Conservation (phyloP, 1,284 basidiomycete species). For the Pseudozyma thailandica region DNA sequence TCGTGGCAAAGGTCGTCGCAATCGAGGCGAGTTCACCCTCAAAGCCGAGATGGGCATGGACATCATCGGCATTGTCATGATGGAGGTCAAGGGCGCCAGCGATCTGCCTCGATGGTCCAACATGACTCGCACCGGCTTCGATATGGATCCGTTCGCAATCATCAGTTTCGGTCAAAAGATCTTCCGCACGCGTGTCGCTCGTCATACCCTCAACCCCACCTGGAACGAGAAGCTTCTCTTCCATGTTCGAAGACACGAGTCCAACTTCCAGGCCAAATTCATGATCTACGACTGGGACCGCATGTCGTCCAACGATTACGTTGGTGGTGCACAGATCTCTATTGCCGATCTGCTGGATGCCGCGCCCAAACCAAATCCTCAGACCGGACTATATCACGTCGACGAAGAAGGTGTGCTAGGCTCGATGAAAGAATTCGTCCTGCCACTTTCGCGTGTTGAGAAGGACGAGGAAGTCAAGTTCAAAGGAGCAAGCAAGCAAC, state of each 20-base stretch:
- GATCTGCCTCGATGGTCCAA: conserved; percentile 89
- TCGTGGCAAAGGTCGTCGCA: conserved; percentile 57
- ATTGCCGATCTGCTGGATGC: conserved; percentile 54
- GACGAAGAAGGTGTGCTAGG: conserved; percentile 39
- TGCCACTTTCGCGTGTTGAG: conserved; percentile 49
- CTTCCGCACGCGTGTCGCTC: conserved; percentile 80
- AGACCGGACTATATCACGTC: conserved; percentile 53
- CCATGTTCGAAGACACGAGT: conserved; percentile 90
- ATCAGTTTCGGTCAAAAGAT: conserved; percentile 96
- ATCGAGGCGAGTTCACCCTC: conserved; percentile 69
- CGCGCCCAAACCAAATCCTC: conserved; percentile 53
- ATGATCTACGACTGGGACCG: conserved; percentile 66
- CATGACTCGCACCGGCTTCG: conserved; percentile 76
- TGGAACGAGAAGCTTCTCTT: conserved; percentile 98
- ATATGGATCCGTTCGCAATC: conserved; percentile 98
- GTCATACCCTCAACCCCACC: conserved; percentile 77
- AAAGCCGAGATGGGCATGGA: conserved; percentile 75
- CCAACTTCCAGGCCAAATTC: conserved; percentile 68
- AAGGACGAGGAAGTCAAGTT: conserved; percentile 57
- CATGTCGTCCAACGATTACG: conserved; percentile 63
- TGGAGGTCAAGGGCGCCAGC: conserved; percentile 77
- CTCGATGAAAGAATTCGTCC: conserved; percentile 43
- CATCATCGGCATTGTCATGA: conserved; percentile 91
- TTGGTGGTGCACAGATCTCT: conserved; percentile 50
- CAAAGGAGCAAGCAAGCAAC: conserved; percentile 23